Percentiles rank a stretch among this genome's conserved stretches.
These are phyloP conservation scores for Favolaschia claudopus DNA, from an alignment of 768 basidiomycete genomes.

Conservation along the genomic window DNA sequence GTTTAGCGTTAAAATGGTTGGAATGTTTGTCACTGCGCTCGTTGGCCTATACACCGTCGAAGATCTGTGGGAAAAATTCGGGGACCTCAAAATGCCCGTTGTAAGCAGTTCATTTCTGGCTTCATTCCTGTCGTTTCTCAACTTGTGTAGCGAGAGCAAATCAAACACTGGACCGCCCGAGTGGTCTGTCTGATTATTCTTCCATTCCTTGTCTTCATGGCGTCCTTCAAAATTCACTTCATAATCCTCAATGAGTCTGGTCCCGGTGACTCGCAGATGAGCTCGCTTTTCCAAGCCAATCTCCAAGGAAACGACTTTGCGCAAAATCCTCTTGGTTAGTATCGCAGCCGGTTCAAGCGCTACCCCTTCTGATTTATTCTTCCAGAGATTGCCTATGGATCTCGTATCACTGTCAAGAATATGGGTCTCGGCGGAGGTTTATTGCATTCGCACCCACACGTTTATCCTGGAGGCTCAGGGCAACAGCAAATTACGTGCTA, in stretches of 20 bases:
- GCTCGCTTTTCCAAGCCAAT: slow-evolving; percentile 97
- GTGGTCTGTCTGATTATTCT: slow-evolving; percentile 86
- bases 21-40: slow-evolving; percentile 92
- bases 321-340: slow-evolving; percentile 86
- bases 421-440: slow-evolving; percentile 98
- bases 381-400: slow-evolving; percentile 87
- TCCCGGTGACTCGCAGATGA: slow-evolving; percentile 98
- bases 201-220: slow-evolving; percentile 92
- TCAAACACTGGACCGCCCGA: slow-evolving; percentile 90
- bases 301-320: slow-evolving; percentile 93
- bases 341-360: background rate
- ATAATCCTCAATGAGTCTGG: slow-evolving; percentile 92
- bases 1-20: slow-evolving; percentile 92
- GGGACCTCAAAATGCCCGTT: slow-evolving; percentile 89
- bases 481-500: slow-evolving; percentile 99
- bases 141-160: slow-evolving; percentile 75
- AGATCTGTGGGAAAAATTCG: slow-evolving; percentile 98
- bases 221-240: slow-evolving; percentile 98
- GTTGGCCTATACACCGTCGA: slow-evolving; percentile 97
- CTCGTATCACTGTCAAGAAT: slow-evolving; percentile 92
- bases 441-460: slow-evolving; percentile 94
- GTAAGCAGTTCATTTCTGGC: slow-evolving; percentile 55
- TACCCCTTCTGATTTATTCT: background rate
- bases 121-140: slow-evolving; percentile 6
- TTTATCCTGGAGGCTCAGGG: slow-evolving; percentile 87